A percentile compares a stretch with the other conserved stretches of the same genome.
These are phyloP conservation scores for Ophiocordyceps camponoti-leonardi DNA, from an alignment of 2,329 filamentous ascomycete species.

Conservation along the genomic window DNA sequence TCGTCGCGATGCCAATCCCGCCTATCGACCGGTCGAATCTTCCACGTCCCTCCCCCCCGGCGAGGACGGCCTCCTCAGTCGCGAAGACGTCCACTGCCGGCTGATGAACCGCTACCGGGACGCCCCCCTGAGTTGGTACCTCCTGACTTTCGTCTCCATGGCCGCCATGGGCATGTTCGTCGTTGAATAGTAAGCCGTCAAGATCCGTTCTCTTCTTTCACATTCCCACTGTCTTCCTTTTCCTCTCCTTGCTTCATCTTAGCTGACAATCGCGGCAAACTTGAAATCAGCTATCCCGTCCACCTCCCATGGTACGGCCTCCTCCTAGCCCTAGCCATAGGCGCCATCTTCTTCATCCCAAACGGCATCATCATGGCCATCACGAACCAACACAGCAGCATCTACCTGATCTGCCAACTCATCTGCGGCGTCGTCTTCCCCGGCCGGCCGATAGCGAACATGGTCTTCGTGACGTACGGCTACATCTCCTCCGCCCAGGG, in stretches of 20 bases:
- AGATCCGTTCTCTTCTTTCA: background rate
- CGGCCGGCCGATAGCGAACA: conserved; percentile 73
- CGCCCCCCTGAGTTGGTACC: conserved; percentile 67
- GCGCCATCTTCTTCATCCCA: conserved; percentile 69
- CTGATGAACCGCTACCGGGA: conserved; percentile 73
- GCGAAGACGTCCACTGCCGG: conserved; percentile 70
- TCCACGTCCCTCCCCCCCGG: conserved; percentile 6
- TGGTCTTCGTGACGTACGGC: conserved; percentile 85
- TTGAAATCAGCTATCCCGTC: conserved; percentile 44
- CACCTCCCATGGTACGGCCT: conserved; percentile 79
- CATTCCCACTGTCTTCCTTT: no score
- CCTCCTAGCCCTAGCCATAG: conserved; percentile 60
- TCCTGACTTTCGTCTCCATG: conserved; percentile 60
- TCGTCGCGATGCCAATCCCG: conserved; percentile 27
- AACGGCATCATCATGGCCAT: conserved; percentile 90
- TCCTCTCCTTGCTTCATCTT: background rate
- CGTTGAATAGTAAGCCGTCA: conserved; percentile 54
- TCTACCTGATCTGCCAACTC: conserved; percentile 74
- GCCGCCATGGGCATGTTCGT: conserved; percentile 65
- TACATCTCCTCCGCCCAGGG: conserved; percentile 82
- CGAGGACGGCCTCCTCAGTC: conserved; percentile 37
- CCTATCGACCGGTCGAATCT: conserved; percentile 33
- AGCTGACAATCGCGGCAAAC: background rate
- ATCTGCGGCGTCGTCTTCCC: conserved; percentile 71
- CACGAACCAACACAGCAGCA: conserved; percentile 75